Conservation (phyloP, 345 rosid species). For the Mangifera indica region DNA sequence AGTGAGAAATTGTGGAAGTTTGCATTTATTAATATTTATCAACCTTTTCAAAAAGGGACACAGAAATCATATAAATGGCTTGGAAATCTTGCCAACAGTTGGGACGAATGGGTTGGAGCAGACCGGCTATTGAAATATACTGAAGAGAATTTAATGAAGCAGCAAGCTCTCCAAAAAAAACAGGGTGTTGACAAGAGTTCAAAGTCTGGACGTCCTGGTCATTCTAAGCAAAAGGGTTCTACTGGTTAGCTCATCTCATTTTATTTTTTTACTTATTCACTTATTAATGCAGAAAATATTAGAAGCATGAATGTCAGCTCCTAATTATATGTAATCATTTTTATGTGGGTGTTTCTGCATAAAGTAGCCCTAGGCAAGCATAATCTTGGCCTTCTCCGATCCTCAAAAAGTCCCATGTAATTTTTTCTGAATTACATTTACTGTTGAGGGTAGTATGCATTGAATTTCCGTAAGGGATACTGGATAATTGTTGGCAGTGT, state of each 20-base stretch:
- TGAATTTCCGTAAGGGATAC: neutral
- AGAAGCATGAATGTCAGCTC: neutral
- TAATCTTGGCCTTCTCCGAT: neutral
- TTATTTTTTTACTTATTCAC: neutral
- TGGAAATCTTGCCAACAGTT: slow-evolving; percentile 65
- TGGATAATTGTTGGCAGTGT: neutral
- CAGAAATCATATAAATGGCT: slow-evolving; percentile 36
- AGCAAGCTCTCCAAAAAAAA: slow-evolving; percentile 59
- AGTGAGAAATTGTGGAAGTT: slow-evolving; percentile 11
- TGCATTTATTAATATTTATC: slow-evolving; percentile 35
- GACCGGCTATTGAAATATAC: slow-evolving; percentile 67
- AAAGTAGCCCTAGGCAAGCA: neutral
- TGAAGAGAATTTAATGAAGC: slow-evolving; percentile 67
- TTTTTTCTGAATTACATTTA: neutral
- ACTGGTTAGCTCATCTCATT: slow-evolving; percentile 42
- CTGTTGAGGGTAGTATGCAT: neutral
- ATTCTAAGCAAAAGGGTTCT: slow-evolving; percentile 56
- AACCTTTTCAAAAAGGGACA: slow-evolving; percentile 32
- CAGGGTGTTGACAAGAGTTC: slow-evolving; percentile 58
- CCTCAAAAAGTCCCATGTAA: neutral
- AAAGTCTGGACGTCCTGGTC: slow-evolving; percentile 65
- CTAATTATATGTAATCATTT: neutral
- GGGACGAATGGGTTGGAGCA: slow-evolving; percentile 94
- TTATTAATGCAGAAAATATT: neutral
- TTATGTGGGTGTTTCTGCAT: neutral